Conservation (phyloP, 257 asterid genomes). For the Mitragyna speciosa region DNA sequence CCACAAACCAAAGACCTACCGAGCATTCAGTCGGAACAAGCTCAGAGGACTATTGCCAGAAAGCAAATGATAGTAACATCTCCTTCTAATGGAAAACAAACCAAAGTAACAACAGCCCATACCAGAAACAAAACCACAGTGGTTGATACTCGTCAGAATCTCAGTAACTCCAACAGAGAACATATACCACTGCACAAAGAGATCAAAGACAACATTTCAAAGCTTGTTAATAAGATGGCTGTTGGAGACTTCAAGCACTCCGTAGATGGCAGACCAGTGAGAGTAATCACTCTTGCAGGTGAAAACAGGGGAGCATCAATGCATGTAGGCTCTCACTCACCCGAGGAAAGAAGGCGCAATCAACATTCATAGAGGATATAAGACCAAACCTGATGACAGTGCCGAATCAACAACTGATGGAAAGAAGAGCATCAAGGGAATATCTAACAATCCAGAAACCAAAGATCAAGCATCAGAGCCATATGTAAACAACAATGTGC, state of each 20-base stretch:
- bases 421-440: conserved; percentile 38
- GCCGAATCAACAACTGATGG: conserved; percentile 47
- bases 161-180: conserved; percentile 34
- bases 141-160: conserved; percentile 21
- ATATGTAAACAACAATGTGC: conserved; percentile 70
- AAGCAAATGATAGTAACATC: conserved; percentile 28
- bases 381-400: conserved; percentile 45
- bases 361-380: conserved; percentile 74
- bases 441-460: conserved; percentile 24
- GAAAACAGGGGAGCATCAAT: conserved; percentile 87
- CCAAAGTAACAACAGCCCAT: conserved; percentile 27
- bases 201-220: conserved; percentile 42
- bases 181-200: conserved; percentile 38
- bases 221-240: conserved; percentile 34
- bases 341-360: conserved; percentile 39
- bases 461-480: conserved; percentile 49
- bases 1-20: conserved; percentile 22
- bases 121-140: conserved; percentile 22
- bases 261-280: conserved; percentile 39
- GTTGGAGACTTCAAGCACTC: conserved; percentile 31
- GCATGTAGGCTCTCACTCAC: conserved; percentile 64
- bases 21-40: conserved; percentile 26
- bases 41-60: conserved; percentile 21
- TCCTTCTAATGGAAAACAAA: conserved; percentile 27
- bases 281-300: conserved; percentile 83